Conservation (phyloP, 1,139 yeast species). For the Diutina siamensis region DNA sequence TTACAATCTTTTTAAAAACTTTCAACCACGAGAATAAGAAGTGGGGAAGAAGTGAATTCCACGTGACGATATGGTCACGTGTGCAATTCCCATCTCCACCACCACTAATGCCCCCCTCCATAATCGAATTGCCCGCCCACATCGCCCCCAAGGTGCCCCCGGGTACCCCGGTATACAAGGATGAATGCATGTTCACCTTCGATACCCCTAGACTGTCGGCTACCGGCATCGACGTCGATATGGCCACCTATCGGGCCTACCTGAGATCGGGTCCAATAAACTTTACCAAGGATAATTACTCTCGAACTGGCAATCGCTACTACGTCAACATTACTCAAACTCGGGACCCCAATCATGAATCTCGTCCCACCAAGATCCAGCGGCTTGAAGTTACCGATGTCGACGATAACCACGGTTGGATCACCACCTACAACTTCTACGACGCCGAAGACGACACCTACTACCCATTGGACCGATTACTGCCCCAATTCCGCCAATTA, state of each 20-base stretch:
- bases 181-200: slow-evolving; percentile 75
- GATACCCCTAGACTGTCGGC: slow-evolving; percentile 54
- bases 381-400: slow-evolving; percentile 50
- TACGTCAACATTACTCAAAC: slow-evolving; percentile 46
- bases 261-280: slow-evolving; percentile 33
- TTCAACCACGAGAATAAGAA: no score
- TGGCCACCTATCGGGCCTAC: slow-evolving; percentile 54
- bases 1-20: no score
- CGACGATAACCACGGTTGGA: slow-evolving; percentile 57
- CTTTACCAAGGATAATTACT: slow-evolving; percentile 44
- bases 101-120: neutral
- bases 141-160: neutral
- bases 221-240: slow-evolving; percentile 62
- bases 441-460: slow-evolving; percentile 22
- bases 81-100: neutral
- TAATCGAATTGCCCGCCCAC: neutral
- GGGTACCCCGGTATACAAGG: slow-evolving; percentile 42
- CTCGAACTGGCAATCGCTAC: slow-evolving; percentile 38
- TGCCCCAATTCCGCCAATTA: slow-evolving; percentile 15
- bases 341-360: slow-evolving; percentile 11
- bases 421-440: slow-evolving; percentile 34
- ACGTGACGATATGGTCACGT: no score
- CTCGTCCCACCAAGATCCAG: slow-evolving; percentile 54
- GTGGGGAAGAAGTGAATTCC: no score
- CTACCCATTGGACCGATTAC: slow-evolving; percentile 14